Conservation (phyloP, 495 filamentous ascomycete genomes). For the Trichoderma erinaceum region DNA sequence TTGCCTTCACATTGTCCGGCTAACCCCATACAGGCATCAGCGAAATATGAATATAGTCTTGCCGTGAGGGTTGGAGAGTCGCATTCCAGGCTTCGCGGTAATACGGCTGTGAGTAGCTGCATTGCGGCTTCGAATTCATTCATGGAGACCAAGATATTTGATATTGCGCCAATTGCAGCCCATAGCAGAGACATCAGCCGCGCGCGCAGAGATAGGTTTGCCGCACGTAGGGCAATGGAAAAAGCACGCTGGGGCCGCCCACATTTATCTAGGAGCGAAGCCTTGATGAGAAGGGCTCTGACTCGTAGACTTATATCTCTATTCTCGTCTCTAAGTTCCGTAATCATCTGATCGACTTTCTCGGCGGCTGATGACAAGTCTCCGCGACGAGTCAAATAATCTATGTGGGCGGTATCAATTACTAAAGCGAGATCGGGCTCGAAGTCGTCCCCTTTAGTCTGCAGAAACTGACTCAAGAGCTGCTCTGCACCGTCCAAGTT, state of each 20-base stretch:
- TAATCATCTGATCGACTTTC: constrained; percentile 61
- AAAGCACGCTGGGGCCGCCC: constrained; percentile 77
- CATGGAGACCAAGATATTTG: constrained; percentile 61
- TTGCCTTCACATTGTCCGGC: constrained; percentile 48
- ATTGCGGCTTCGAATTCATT: constrained; percentile 68
- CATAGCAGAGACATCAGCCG: constrained; percentile 69
- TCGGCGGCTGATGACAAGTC: constrained; percentile 58
- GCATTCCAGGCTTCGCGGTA: constrained; percentile 78
- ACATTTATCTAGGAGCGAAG: constrained; percentile 59
- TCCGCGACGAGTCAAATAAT: constrained; percentile 58
- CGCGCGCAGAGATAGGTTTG: constrained; percentile 66
- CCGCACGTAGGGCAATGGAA: constrained; percentile 73
- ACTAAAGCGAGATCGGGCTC: constrained; percentile 68
- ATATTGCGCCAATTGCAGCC: constrained; percentile 65
- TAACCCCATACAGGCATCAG: constrained; percentile 77
- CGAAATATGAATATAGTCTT: constrained; percentile 65
- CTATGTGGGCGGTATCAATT: constrained; percentile 63
- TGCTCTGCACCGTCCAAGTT: constrained; percentile 63
- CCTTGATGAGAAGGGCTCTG: constrained; percentile 70
- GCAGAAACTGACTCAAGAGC: constrained; percentile 55
- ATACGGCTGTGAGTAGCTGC: constrained; percentile 60
- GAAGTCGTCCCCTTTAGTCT: constrained; percentile 38
- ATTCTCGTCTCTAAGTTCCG: constrained; percentile 58
- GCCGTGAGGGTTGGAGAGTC: constrained; percentile 60
- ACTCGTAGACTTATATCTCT: constrained; percentile 71